Evolutionary conservation across 495 filamentous ascomycete genomes (phyloP), one percentile per base, ranked within the genome.

Genomic region (Cryomyces antarcticus): DNA sequence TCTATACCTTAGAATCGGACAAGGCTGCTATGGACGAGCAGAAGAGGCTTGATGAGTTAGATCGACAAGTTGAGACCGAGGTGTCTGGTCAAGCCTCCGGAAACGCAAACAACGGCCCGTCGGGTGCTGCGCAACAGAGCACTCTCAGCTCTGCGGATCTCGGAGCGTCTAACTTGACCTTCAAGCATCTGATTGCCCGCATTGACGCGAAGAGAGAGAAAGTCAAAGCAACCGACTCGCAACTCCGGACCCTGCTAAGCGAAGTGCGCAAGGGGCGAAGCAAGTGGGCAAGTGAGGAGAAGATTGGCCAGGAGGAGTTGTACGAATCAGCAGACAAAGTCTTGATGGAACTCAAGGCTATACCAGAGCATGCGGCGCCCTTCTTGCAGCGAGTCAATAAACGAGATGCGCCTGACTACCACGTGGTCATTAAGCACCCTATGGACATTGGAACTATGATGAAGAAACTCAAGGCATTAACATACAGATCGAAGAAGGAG

Each of bases 361-460:
- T 87, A 67, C 94, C 87, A 5, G 88, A 96, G 55, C 88, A 95
- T 57, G 95, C 92, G 0, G 79, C 79, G 42, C 82, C 88, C 3
- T 99, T 99, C 46, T 59, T 99, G 44, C 82, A 82, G 39, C 67
- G 82, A 43, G 89, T 99, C 28, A 94, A 89, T 60, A 96, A 95
- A 61, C 73, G 88, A 45, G 89, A 99, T 52, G 92, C 86, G 28
- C 89, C 87, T 27, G 92, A 96, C 61, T 99, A 99, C 57, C 79
- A 87, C 59, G 78, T 68, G 44, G 78, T 96, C 48, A 95, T 96
- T 64, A 94, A 89, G 62, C 76, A 87, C 29, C 92, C 89, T 0
- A 99, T 99, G 89, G 89, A 99, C 58, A 73, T 99, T 37, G 89
- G 92, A 34, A 79, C 77, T 31, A 95, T 99, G 82, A 88, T 89